Base-by-base conservation (phyloP, 805 yeast genomes). In the Ogataea kodamae region DNA sequence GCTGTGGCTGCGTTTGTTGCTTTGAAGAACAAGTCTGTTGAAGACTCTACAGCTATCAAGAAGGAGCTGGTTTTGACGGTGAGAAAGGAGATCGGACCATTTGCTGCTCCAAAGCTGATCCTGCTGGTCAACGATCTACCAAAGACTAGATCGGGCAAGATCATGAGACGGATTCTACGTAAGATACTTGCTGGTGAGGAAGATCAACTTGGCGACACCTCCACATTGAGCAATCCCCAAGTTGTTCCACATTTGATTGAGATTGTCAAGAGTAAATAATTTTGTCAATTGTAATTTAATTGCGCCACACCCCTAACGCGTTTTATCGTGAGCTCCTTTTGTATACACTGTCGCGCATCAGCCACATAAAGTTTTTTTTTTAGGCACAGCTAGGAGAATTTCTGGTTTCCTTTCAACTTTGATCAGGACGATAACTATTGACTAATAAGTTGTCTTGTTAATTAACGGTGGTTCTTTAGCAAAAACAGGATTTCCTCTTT, bases 71-170 rank as follows among this genome's bases (percentile, higher is more conserved):
- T 81, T 27, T 54, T 81, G 49, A 79, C 81, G 18, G 90, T 82
- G 23, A 71, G 92, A 61, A 76, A 73, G 50, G 87, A 80, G 59
- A 82, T 82, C 54, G 92, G 92, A 19, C 90, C 92, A 36, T 82
- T 82, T 63, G 92, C 92, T 22, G 87, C 90, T 26, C 92, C 92
- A 46, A 82, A 82, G 63, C 60, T 76, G 28, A 79, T 83, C 42
- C 68, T 82, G 27, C 60, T 82, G 35, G 90, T 82, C 33, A 74
- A 73, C 50, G 92, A 82, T 57, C 74, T 82, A 59, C 92, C 92
- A 54, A 82, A 82, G 71, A 82, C 92, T 9, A 77, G 92, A 68
- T 80, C 88, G 4, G 92, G 92, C 55, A 82, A 82, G 67, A 82
- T 82, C 49, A 82, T 82, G 92, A 78, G 92, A 74, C 74, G 92